Percentiles rank a stretch among this genome's conserved stretches.
Conservation (phyloP, 2,329 filamentous ascomycete genomes). For the Apiospora rasikravindrae region DNA sequence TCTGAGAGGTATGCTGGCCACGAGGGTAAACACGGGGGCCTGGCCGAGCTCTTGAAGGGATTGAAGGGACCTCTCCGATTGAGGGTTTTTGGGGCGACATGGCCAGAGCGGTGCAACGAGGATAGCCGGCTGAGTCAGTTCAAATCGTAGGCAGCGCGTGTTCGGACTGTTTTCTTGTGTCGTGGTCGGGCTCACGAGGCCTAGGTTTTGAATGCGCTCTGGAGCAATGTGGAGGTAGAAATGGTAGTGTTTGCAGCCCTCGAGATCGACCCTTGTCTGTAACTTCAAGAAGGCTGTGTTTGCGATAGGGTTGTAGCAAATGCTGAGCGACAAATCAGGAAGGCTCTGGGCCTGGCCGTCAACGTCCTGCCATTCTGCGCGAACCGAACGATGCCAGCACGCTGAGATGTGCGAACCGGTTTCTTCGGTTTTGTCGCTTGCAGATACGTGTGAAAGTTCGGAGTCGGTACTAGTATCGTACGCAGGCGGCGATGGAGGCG, state of each 20-base stretch:
- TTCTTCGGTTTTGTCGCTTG: background rate
- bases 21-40: background rate
- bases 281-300: conserved; percentile 16
- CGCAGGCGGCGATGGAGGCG: conserved; percentile 11
- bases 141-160: conserved; percentile 11
- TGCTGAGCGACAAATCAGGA: conserved; percentile 15
- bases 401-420: background rate
- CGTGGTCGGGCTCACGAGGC: background rate
- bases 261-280: conserved; percentile 13
- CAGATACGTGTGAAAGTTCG: background rate
- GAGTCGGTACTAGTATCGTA: conserved; percentile 2
- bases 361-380: conserved; percentile 13
- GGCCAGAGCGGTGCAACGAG: conserved; percentile 17
- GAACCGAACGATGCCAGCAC: conserved; percentile 14
- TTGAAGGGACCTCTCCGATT: background rate
- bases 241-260: conserved; percentile 20
- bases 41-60: background rate
- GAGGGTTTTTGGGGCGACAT: conserved; percentile 8
- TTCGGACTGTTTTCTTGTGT: background rate
- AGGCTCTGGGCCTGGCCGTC: conserved; percentile 6
- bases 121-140: background rate
- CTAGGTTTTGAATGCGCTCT: background rate
- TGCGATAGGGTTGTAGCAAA: background rate
- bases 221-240: conserved; percentile 19
- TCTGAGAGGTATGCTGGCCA: conserved; percentile 8